A percentile compares a stretch with the other conserved stretches of the same genome.
Conservation (phyloP, 805 yeast genomes). For the Kluyveromyces siamensis region DNA sequence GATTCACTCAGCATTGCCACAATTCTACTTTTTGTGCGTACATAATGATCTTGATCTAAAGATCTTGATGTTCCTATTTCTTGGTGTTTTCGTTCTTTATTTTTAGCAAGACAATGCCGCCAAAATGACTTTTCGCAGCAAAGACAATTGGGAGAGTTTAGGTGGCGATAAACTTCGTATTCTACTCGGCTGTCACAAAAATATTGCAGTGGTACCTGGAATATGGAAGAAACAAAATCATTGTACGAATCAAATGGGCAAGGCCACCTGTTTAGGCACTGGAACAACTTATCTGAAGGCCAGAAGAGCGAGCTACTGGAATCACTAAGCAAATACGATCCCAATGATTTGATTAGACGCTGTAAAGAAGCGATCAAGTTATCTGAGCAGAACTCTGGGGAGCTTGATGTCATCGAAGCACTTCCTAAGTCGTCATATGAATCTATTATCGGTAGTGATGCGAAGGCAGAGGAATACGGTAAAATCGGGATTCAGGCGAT, state of each 20-base stretch:
- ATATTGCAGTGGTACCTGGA: not conserved
- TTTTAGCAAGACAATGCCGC: too few species aligned
- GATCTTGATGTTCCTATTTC: not conserved
- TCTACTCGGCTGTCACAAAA: too few species aligned
- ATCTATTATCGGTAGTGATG: conserved; percentile 32
- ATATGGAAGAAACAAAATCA: conserved; percentile 12
- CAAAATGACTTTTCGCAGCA: too few species aligned
- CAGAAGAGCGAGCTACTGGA: conserved; percentile 31
- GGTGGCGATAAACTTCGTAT: too few species aligned
- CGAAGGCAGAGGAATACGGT: conserved; percentile 34
- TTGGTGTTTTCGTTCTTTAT: too few species aligned
- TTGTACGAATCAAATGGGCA: conserved; percentile 41
- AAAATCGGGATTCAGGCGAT: conserved; percentile 61
- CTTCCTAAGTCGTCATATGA: conserved; percentile 48
- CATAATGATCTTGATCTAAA: not conserved
- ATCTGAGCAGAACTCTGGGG: conserved; percentile 20
- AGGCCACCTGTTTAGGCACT: conserved; percentile 41
- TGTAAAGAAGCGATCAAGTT: conserved; percentile 36
- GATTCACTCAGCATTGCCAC: not conserved
- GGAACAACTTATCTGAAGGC: conserved; percentile 30
- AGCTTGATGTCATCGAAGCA: conserved; percentile 31
- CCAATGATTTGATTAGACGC: conserved; percentile 30
- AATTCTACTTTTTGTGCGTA: not conserved
- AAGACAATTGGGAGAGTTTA: too few species aligned
- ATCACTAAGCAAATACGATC: conserved; percentile 21